A percentile compares a stretch with the other conserved stretches of the same genome.
phyloP scores from a whole-genome alignment of 345 rosid genomes.

The Gossypium rotundifolium region DNA sequence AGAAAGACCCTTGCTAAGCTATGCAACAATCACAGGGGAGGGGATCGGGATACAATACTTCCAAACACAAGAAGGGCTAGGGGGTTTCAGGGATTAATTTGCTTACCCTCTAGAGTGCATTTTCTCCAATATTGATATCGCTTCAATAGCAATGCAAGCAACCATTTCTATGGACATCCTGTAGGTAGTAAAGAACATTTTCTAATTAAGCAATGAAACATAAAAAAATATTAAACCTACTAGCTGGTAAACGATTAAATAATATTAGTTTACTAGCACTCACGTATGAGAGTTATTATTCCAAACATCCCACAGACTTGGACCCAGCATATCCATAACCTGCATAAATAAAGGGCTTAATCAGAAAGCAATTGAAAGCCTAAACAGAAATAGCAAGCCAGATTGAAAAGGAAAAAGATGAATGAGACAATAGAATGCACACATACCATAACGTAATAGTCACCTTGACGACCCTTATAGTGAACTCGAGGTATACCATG shows the following conservation, averaged over 20 bases:
- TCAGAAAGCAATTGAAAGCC: background rate
- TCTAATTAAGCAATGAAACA: constrained; percentile 7
- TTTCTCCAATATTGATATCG: constrained; percentile 68
- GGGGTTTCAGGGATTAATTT: background rate
- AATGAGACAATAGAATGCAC: background rate
- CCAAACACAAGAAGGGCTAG: background rate
- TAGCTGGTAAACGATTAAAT: background rate
- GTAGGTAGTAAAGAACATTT: constrained; percentile 16
- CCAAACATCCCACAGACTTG: constrained; percentile 83
- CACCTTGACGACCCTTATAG: constrained; percentile 72
- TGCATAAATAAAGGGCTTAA: constrained; percentile 17
- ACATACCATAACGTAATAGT: constrained; percentile 71
- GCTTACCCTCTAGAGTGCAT: constrained; percentile 65
- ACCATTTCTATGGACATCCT: constrained; percentile 79
- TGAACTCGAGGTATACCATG: constrained; percentile 78
- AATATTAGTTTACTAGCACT: constrained; percentile 22
- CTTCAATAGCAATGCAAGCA: constrained; percentile 75
- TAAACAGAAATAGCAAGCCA: background rate
- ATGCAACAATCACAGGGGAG: background rate
- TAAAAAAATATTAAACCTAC: background rate
- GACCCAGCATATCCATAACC: constrained; percentile 86
- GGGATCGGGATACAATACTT: background rate
- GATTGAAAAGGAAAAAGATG: background rate
- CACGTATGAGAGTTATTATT: constrained; percentile 57
- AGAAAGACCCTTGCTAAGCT: background rate